Conservation (phyloP, 148 eudicot genomes). For the Arbutus unedo region DNA sequence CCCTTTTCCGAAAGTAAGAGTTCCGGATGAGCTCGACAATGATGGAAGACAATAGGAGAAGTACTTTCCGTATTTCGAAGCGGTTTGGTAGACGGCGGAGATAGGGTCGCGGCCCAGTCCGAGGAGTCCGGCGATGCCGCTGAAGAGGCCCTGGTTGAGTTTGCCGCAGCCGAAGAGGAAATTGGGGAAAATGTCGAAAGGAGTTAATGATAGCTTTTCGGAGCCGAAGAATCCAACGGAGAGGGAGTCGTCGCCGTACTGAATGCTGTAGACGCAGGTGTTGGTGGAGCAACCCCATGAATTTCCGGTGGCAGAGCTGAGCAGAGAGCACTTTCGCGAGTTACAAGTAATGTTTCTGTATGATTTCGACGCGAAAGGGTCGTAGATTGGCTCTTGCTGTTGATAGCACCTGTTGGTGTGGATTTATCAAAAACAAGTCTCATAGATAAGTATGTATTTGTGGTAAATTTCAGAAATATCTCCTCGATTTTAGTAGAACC, state of each 20-base stretch:
- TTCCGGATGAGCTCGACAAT: neutral
- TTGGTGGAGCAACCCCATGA: conserved; percentile 37
- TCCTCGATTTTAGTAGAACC: too few relatives aligned
- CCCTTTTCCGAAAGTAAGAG: neutral
- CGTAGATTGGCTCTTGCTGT: neutral
- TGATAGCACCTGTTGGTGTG: neutral
- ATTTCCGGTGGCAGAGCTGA: conserved; percentile 39
- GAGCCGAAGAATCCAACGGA: neutral
- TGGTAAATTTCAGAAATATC: too few relatives aligned
- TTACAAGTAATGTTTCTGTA: conserved; percentile 55
- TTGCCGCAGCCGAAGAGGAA: conserved; percentile 44
- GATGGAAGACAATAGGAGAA: conserved; percentile 9
- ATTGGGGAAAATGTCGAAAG: neutral
- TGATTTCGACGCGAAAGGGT: conserved; percentile 28
- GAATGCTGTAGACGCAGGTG: conserved; percentile 50
- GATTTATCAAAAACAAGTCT: neutral
- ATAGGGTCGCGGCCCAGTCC: conserved; percentile 51
- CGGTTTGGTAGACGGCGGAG: conserved; percentile 43
- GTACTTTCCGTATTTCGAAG: neutral
- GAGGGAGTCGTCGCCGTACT: conserved; percentile 40
- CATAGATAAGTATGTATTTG: too few relatives aligned
- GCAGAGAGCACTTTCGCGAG: conserved; percentile 41
- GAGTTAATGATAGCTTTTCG: neutral
- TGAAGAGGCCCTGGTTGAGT: conserved; percentile 58
- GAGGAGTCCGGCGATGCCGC: conserved; percentile 45